Base-by-base conservation (phyloP, 2,329 filamentous ascomycete genomes). In the Diplodia scrobiculata region DNA sequence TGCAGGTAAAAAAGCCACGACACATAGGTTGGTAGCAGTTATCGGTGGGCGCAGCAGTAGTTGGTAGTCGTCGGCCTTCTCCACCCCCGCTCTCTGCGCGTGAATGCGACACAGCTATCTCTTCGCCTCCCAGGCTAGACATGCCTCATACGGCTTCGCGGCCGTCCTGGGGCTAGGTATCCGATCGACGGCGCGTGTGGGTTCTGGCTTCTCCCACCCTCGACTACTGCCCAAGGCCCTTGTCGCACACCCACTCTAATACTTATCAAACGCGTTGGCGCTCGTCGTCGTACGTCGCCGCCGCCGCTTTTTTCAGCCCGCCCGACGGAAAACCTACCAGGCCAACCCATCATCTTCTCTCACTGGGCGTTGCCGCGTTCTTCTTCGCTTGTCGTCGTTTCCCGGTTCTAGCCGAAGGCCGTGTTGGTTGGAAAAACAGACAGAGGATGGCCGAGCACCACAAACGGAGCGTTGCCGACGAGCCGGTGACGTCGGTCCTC, bases 401-500 rank as follows among this genome's bases (percentile, higher is more conserved):
- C 47, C 45, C 51, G n/a, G 13, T 34, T 21, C 19, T 25, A 13
- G 25, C 29, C 17, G 25, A 27, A 19, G 11, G 25, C 7, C 47
- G 14, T 17, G n/a, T n/a, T n/a, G 58, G 34, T 19, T 9, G 29
- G 3, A 9, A 36, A 36, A 36, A 54, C 3, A 54, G 17, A 68
- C 25, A 25, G 53, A 71, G 48, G 70, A 70, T 66, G 65, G 67
- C 67, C 41, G 66, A 67, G 38, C 55, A 66, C 11, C 65, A 54
- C 71, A 71, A 66, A 47, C 32, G 58, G 67, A 79, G 76, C 53
- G 79, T 84, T 27, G 78, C 77, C 9, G 76, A 83, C 47, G 81
- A 83, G 70, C 82, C 80, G 7, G 84, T 86, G 29, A 85, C 84
- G 0, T 84, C 83, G 0, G 77, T 85, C 10, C 75, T 86, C 1